These are phyloP conservation scores for Boletus eberwhitei DNA, from an alignment of 768 basidiomycete genomes.

Conservation along the genomic window DNA sequence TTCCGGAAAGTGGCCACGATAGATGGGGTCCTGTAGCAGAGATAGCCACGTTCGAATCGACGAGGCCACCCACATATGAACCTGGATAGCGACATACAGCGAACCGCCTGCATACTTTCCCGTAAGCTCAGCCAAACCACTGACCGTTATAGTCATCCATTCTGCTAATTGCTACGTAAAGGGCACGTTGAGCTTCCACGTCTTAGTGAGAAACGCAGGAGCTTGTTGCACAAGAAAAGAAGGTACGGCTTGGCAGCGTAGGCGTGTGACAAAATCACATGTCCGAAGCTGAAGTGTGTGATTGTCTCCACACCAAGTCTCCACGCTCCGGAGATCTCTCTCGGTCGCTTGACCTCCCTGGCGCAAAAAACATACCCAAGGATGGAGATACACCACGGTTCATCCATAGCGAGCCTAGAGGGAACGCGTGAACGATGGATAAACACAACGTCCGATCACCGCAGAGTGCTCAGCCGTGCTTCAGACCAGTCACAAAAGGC, in stretches of 20 bases:
- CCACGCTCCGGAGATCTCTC: slow-evolving; percentile 56
- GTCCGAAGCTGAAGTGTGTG: slow-evolving; percentile 50
- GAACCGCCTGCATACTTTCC: slow-evolving; percentile 43
- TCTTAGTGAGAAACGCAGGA: slow-evolving; percentile 37
- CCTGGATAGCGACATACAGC: slow-evolving; percentile 38
- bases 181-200: slow-evolving; percentile 63
- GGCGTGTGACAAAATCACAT: slow-evolving; percentile 70
- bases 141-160: slow-evolving; percentile 27
- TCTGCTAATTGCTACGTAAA: slow-evolving; percentile 69
- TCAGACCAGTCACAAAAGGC: slow-evolving; percentile 71
- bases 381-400: slow-evolving; percentile 70
- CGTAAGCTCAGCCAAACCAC: slow-evolving; percentile 22
- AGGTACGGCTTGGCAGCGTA: slow-evolving; percentile 59
- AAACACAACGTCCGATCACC: slow-evolving; percentile 7
- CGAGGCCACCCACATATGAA: background rate
- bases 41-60: background rate
- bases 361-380: slow-evolving; percentile 76
- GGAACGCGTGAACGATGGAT: slow-evolving; percentile 19
- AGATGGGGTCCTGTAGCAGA: slow-evolving; percentile 54
- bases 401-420: slow-evolving; percentile 67
- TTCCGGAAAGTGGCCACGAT: slow-evolving; percentile 66
- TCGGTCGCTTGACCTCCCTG: slow-evolving; percentile 66
- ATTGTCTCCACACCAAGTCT: slow-evolving; percentile 27
- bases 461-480: slow-evolving; percentile 51
- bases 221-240: background rate